These are phyloP conservation scores for Neonectria hederae DNA, from an alignment of 2,329 filamentous ascomycete genomes.

Conservation along the genomic window DNA sequence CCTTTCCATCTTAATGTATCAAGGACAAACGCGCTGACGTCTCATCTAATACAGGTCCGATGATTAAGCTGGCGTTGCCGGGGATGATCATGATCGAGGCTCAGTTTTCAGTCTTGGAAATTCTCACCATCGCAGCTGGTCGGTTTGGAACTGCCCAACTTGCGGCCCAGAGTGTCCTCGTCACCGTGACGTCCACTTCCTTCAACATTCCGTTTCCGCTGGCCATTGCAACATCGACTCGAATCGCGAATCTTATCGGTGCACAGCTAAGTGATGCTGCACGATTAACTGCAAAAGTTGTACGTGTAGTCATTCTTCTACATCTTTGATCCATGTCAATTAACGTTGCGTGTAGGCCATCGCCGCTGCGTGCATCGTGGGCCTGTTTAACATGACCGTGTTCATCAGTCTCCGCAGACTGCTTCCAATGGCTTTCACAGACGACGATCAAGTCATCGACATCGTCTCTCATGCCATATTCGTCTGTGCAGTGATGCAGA, in stretches of 20 bases:
- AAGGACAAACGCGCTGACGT: background rate
- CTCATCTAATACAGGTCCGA: constrained; percentile 54
- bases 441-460: constrained; percentile 71
- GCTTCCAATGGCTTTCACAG: constrained; percentile 78
- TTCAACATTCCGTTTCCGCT: constrained; percentile 92
- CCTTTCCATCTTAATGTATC: background rate
- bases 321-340: background rate
- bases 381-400: constrained; percentile 77
- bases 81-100: constrained; percentile 92
- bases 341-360: constrained; percentile 56
- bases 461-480: constrained; percentile 76
- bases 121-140: constrained; percentile 80
- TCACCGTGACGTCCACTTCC: constrained; percentile 78
- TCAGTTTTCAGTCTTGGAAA: constrained; percentile 89
- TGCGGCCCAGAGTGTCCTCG: constrained; percentile 85
- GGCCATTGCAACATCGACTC: constrained; percentile 85
- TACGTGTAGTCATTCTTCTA: constrained; percentile 41
- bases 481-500: constrained; percentile 83
- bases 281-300: constrained; percentile 78
- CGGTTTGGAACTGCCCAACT: constrained; percentile 80
- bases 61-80: constrained; percentile 85
- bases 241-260: constrained; percentile 89
- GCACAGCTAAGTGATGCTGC: constrained; percentile 81
- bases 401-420: constrained; percentile 72
- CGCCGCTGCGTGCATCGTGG: constrained; percentile 70